phyloP scores from a whole-genome alignment of 805 yeast genomes.

The Teunomyces tritomae region DNA sequence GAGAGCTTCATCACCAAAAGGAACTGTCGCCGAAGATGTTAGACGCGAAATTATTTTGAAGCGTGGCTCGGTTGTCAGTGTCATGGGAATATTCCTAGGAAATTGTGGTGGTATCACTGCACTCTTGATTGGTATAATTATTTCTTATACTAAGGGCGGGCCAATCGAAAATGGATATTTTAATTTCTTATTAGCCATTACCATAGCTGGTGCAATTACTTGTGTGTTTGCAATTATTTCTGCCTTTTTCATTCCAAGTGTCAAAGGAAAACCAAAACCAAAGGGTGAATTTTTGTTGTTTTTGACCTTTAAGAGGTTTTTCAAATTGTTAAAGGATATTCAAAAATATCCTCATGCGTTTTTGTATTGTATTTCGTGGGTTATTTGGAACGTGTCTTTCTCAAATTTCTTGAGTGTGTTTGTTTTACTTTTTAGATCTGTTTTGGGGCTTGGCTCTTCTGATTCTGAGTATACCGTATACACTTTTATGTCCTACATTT shows the following conservation, averaged over 20 bases:
- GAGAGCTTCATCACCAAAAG: constrained; percentile 25
- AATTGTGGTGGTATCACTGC: constrained; percentile 40
- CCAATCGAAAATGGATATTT: constrained; percentile 26
- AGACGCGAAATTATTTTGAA: constrained; percentile 23
- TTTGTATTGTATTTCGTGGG: constrained; percentile 38
- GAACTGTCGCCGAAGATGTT: constrained; percentile 18
- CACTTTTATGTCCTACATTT: constrained; percentile 33
- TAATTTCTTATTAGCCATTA: constrained; percentile 36
- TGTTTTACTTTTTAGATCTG: constrained; percentile 36
- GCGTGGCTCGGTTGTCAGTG: constrained; percentile 35
- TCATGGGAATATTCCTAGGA: constrained; percentile 33
- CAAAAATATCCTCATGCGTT: constrained; percentile 33
- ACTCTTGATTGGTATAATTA: constrained; percentile 35
- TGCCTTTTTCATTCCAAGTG: constrained; percentile 29
- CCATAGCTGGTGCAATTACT: constrained; percentile 38
- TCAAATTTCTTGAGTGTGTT: constrained; percentile 35
- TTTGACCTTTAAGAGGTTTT: constrained; percentile 25
- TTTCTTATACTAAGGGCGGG: constrained; percentile 24
- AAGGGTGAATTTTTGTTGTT: constrained; percentile 21
- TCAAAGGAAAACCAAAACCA: constrained; percentile 25
- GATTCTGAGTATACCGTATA: constrained; percentile 40
- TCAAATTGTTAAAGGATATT: constrained; percentile 21
- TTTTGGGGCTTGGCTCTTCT: constrained; percentile 35
- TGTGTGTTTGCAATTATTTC: constrained; percentile 21
- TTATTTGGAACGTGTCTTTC: constrained; percentile 39